Percentiles rank a stretch among this genome's conserved stretches.
Conservation (phyloP, 1,284 basidiomycete genomes). For the Pyrrhoderma noxium region DNA sequence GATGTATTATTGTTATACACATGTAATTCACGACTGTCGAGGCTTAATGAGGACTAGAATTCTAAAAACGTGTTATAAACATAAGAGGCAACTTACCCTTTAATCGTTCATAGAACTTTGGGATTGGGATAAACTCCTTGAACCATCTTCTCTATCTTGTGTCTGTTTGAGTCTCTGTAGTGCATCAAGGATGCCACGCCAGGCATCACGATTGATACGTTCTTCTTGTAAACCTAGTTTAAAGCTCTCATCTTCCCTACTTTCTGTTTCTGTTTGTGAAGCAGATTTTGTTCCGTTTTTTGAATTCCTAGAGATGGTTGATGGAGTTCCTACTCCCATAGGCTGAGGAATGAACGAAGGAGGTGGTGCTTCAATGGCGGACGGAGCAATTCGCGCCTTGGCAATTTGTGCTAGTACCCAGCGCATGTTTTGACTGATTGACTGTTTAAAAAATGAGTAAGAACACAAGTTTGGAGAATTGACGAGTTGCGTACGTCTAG, state of each 20-base stretch:
- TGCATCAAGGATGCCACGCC: conserved; percentile 63
- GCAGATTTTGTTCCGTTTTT: not conserved
- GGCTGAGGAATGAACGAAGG: conserved; percentile 65
- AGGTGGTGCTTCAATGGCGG: conserved; percentile 70
- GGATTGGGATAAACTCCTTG: not conserved
- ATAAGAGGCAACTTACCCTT: too few species aligned
- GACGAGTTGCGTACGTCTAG: conserved; percentile 46
- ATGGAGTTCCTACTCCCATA: conserved; percentile 66
- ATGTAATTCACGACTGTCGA: too few species aligned
- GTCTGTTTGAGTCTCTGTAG: conserved; percentile 52
- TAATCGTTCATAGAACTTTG: too few species aligned
- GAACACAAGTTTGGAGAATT: conserved; percentile 9
- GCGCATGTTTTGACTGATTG: conserved; percentile 66
- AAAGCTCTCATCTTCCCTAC: conserved; percentile 22
- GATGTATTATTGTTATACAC: not conserved
- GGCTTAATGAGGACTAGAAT: not conserved
- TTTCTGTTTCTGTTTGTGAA: conserved; percentile 24
- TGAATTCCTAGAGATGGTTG: conserved; percentile 19
- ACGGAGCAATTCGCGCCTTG: conserved; percentile 74
- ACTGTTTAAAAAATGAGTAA: conserved; percentile 31
- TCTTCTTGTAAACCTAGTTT: conserved; percentile 70
- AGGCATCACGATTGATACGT: conserved; percentile 65
- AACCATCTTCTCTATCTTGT: conserved; percentile 24
- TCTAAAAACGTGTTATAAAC: not conserved
- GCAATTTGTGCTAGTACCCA: conserved; percentile 73